Percentiles rank a stretch among this genome's conserved stretches.
These are phyloP conservation scores for Ogataea salicorniae DNA, from an alignment of 805 yeast genomes.

Conservation along the genomic window DNA sequence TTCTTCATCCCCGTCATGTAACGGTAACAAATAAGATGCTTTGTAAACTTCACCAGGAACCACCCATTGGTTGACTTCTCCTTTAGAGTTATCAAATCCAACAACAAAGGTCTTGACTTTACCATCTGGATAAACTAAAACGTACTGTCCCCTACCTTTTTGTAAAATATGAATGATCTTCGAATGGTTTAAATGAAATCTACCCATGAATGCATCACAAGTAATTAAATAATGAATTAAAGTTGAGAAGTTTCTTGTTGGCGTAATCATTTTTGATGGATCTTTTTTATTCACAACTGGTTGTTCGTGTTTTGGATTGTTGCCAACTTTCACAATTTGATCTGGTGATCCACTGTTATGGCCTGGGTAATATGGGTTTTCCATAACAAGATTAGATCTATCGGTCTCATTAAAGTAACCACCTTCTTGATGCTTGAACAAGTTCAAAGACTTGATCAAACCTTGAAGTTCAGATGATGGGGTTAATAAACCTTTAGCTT, in stretches of 20 bases:
- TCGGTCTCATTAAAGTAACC: conserved; percentile 56
- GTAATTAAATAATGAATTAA: conserved; percentile 49
- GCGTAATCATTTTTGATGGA: conserved; percentile 15
- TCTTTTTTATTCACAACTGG: conserved; percentile 12
- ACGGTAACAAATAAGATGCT: conserved; percentile 46
- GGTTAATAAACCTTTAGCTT: conserved; percentile 5
- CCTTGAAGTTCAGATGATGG: conserved; percentile 22
- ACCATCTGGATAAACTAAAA: conserved; percentile 48
- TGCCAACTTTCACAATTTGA: conserved; percentile 12
- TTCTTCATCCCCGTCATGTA: conserved; percentile 24
- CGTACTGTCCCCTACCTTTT: conserved; percentile 52
- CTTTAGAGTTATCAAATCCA: conserved; percentile 42
- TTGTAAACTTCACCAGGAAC: conserved; percentile 59
- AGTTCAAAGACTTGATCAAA: conserved; percentile 32
- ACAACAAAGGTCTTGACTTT: conserved; percentile 43
- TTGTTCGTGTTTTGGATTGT: background rate
- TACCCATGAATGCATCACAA: conserved; percentile 45
- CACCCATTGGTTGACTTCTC: conserved; percentile 56
- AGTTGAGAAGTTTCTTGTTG: conserved; percentile 41
- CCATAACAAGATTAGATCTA: conserved; percentile 41
- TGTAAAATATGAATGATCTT: conserved; percentile 53
- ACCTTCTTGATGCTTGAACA: conserved; percentile 48
- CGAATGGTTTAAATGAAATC: conserved; percentile 46
- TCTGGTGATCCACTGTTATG: conserved; percentile 17
- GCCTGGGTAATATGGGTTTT: conserved; percentile 34